Base-by-base conservation (phyloP, 2,329 filamentous ascomycete genomes). In the Aspergillus chevalieri region DNA sequence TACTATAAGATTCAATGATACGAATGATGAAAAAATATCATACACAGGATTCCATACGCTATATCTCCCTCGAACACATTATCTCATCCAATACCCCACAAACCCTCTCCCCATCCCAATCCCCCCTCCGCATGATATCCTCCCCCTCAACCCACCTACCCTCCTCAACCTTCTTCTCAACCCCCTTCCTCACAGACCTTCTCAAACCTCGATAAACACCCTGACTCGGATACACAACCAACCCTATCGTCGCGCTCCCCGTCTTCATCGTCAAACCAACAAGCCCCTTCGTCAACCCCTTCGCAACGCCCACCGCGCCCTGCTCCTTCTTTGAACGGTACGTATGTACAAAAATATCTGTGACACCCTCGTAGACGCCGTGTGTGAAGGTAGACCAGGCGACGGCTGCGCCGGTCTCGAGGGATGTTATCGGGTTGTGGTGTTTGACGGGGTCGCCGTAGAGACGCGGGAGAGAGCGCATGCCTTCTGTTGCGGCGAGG, bases 401-500 rank as follows among this genome's bases (percentile, higher is more conserved):
- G 8, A 24, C 39, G 2, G 7, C 4, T 1, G 17, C 19, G 14
- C 39, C 39, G 8, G n/a, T 21, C n/a, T 21, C 39, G 3, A 43
- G 10, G 22, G 12, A 14, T 6, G 19, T 24, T 43, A 43, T 43
- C 6, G 39, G 39, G 19, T 4, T 43, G 1, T 43, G 39, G 39
- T 43, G 12, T 19, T 41, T 41, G 38, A 43, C 7, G n/a, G 26
- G 26, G 10, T 72, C 68, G 5, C 70, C 68, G 47, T 70, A 72
- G 4, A 72, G 49, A 8, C 52, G 61, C 0, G 70, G 71, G 1
- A 67, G 53, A 4, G 60, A 59, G 24, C 63, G 60, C 14, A 72
- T 52, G 1, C 69, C 70, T 47, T 73, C 66, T 1, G 69, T 52
- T 3, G 64, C 44, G 1, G 71, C 69, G 4, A 66, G 55, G 0